These are phyloP conservation scores for Carallia brachiata DNA, from an alignment of 345 rosid genomes.

Conservation along the genomic window DNA sequence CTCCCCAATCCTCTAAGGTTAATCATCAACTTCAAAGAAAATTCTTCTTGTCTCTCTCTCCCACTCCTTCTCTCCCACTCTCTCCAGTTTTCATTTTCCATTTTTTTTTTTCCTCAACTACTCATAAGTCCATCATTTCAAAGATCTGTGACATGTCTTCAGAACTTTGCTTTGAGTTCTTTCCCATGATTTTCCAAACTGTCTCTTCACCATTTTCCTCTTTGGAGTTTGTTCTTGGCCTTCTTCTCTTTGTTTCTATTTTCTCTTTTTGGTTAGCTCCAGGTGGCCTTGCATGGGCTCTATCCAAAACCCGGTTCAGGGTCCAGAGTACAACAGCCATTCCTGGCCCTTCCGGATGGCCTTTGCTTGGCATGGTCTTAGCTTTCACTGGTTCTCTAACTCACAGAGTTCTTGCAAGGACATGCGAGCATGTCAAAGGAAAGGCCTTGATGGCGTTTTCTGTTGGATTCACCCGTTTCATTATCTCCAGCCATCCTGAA, in stretches of 20 bases:
- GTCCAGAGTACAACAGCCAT: constrained; percentile 31
- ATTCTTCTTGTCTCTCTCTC: too few relatives aligned
- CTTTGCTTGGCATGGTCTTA: constrained; percentile 45
- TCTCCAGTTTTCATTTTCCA: too few relatives aligned
- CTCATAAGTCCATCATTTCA: too few relatives aligned
- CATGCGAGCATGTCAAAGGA: constrained; percentile 37
- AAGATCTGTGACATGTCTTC: constrained; percentile 1
- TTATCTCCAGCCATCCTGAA: constrained; percentile 70
- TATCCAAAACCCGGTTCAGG: constrained; percentile 25
- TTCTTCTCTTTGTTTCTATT: constrained; percentile 33
- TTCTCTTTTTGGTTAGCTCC: constrained; percentile 44
- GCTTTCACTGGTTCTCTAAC: constrained; percentile 47
- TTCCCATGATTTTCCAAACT: constrained; percentile 19
- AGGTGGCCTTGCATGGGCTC: constrained; percentile 74
- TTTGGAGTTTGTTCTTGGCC: constrained; percentile 34
- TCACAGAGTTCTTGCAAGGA: constrained; percentile 53
- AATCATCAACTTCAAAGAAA: too few relatives aligned
- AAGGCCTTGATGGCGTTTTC: constrained; percentile 70
- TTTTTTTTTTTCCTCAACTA: too few relatives aligned
- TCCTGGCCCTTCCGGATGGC: constrained; percentile 67
- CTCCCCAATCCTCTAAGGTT: too few relatives aligned
- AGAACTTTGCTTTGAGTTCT: constrained; percentile 2
- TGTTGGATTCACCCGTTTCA: constrained; percentile 67
- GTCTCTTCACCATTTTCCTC: constrained; percentile 17
- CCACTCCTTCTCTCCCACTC: too few relatives aligned